Conservation (phyloP, 192 early-diverging fungal species). For the Pilobolus umbonatus region DNA sequence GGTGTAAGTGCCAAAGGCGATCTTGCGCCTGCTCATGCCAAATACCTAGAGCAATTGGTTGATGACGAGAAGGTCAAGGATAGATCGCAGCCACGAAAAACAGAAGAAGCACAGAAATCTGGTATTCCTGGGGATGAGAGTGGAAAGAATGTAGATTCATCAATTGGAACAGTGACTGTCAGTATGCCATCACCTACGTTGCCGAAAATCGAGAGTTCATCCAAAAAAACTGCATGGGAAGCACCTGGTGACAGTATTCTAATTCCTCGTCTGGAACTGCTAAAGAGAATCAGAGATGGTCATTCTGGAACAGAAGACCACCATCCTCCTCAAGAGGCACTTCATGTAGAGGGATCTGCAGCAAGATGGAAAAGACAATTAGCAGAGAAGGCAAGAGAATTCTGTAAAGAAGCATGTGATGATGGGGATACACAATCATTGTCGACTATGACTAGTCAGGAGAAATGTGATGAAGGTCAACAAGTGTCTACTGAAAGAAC, state of each 20-base stretch:
- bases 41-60: not conserved
- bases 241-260: not conserved
- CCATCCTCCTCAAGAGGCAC: not conserved
- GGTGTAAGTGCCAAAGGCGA: not conserved
- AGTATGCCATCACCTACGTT: conserved; percentile 6
- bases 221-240: too few species aligned
- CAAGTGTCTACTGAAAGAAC: not conserved
- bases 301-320: too few species aligned
- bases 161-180: too few species aligned
- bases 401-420: conserved; percentile 7
- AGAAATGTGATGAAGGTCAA: not conserved
- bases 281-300: too few species aligned
- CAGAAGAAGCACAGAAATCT: too few species aligned
- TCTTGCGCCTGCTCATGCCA: not conserved
- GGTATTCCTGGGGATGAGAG: too few species aligned
- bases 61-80: too few species aligned
- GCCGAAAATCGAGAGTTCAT: too few species aligned
- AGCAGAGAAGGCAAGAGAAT: not conserved
- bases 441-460: not conserved
- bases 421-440: not conserved
- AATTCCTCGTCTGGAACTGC: not conserved
- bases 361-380: conserved; percentile 8
- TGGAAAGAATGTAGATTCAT: too few species aligned
- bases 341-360: not conserved
- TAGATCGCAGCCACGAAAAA: too few species aligned